These are phyloP conservation scores for Arabis alpina DNA, from an alignment of 345 rosid genomes.

Conservation along the genomic window DNA sequence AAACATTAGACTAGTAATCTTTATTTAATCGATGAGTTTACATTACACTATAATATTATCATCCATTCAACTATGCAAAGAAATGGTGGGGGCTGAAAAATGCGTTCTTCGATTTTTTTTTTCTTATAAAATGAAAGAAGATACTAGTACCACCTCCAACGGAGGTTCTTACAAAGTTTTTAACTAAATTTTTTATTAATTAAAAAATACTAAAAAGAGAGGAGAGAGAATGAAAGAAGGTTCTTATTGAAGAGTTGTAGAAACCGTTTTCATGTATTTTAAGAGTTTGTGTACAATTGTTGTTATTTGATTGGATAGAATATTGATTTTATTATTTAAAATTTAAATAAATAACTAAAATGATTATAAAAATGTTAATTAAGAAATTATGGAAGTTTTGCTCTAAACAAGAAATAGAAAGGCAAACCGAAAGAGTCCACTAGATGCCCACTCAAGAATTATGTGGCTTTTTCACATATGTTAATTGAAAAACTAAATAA, in stretches of 20 bases:
- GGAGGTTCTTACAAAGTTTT: too few species aligned
- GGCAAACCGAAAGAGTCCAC: conserved; percentile 17
- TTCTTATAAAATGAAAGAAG: background rate
- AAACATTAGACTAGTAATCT: conserved; percentile 1
- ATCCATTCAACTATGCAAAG: background rate
- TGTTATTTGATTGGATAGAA: too few species aligned
- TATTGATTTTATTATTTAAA: too few species aligned
- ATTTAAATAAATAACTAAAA: too few species aligned
- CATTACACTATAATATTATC: conserved; percentile 2
- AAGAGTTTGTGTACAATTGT: too few species aligned
- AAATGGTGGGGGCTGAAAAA: conserved; percentile 23
- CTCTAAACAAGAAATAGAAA: background rate
- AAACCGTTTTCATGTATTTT: too few species aligned
- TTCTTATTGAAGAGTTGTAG: too few species aligned
- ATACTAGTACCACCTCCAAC: too few species aligned
- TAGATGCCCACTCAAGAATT: conserved; percentile 14
- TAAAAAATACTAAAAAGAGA: background rate
- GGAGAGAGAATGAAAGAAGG: too few species aligned
- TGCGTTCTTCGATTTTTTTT: background rate
- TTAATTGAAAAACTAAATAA: too few species aligned
- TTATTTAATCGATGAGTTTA: background rate
- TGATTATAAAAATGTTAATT: too few species aligned
- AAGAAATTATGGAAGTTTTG: background rate
- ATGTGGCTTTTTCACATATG: background rate
- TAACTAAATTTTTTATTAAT: background rate